phyloP scores from a whole-genome alignment of 331 rosid species.

The Malus hybrid region DNA sequence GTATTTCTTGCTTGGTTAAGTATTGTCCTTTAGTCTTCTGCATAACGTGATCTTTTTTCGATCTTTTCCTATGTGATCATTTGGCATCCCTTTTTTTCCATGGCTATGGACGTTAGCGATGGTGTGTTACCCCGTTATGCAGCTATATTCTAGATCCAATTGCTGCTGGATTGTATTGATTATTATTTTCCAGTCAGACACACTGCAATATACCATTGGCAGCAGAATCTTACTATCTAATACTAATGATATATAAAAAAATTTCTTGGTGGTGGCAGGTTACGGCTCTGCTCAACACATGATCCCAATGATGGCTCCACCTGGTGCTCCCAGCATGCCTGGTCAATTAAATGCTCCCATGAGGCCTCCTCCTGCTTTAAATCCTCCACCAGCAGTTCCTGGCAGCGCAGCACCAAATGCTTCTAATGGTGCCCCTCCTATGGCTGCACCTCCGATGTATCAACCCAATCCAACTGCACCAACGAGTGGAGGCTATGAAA shows the following conservation, averaged over 20 bases:
- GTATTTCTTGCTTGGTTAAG: background rate
- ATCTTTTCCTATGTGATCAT: background rate
- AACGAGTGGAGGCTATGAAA: conserved; percentile 62
- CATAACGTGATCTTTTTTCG: background rate
- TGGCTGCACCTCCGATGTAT: conserved; percentile 45
- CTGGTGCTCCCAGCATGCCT: conserved; percentile 60
- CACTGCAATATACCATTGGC: background rate
- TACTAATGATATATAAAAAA: background rate
- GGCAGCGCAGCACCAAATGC: conserved; percentile 54
- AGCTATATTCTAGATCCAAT: background rate
- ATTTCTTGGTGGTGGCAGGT: conserved; percentile 28
- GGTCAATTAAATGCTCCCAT: conserved; percentile 50
- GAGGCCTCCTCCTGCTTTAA: conserved; percentile 45
- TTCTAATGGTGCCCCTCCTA: conserved; percentile 55
- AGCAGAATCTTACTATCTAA: background rate
- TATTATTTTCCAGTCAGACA: background rate
- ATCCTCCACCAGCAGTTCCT: conserved; percentile 50
- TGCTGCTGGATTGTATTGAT: background rate
- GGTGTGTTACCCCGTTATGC: background rate
- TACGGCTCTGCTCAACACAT: conserved; percentile 40
- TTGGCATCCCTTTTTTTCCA: background rate
- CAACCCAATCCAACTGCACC: conserved; percentile 57
- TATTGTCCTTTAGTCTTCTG: background rate
- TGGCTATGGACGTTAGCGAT: background rate
- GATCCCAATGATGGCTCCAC: conserved; percentile 78